phyloP scores from a whole-genome alignment of 2,329 filamentous ascomycete genomes.

The Camptophora hylomeconis region DNA sequence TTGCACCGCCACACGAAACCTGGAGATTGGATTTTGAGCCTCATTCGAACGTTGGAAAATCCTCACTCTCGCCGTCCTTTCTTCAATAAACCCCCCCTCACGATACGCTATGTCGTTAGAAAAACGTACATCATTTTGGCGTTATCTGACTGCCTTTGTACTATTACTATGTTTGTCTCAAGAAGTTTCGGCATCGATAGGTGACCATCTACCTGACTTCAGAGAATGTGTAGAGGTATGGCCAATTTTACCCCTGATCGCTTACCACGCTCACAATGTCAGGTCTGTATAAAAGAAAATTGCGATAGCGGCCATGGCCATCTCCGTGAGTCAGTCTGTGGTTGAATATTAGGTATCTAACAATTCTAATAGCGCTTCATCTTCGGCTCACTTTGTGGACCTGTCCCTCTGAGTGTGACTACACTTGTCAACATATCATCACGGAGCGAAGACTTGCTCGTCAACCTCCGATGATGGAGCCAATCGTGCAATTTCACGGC shows the following conservation, averaged over 20 bases:
- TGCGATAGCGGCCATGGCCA: constrained; percentile 54
- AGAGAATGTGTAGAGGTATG: constrained; percentile 69
- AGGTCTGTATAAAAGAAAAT: constrained; percentile 74
- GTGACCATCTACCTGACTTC: constrained; percentile 81
- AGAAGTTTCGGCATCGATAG: constrained; percentile 50
- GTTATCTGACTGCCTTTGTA: too few species aligned
- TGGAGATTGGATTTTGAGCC: too few species aligned
- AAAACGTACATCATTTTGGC: too few species aligned
- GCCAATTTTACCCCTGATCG: constrained; percentile 1
- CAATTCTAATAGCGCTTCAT: constrained; percentile 50
- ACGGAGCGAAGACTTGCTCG: constrained; percentile 57
- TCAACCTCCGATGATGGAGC: constrained; percentile 49
- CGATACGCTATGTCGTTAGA: too few species aligned
- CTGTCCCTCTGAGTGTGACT: constrained; percentile 91
- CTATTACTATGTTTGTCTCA: constrained; percentile 3
- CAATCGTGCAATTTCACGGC: constrained; percentile 85
- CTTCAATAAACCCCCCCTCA: too few species aligned
- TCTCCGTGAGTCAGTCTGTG: constrained; percentile 49
- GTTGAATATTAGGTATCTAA: constrained; percentile 13
- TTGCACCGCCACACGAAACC: too few species aligned
- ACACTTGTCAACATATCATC: constrained; percentile 89
- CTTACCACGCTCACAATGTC: constrained; percentile 7
- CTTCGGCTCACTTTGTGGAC: constrained; percentile 83
- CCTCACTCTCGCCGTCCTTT: too few species aligned
- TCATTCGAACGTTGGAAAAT: too few species aligned